These are phyloP conservation scores for Waltiozyma sp. DNA, from an alignment of 1,139 yeast genomes.

Conservation along the genomic window DNA sequence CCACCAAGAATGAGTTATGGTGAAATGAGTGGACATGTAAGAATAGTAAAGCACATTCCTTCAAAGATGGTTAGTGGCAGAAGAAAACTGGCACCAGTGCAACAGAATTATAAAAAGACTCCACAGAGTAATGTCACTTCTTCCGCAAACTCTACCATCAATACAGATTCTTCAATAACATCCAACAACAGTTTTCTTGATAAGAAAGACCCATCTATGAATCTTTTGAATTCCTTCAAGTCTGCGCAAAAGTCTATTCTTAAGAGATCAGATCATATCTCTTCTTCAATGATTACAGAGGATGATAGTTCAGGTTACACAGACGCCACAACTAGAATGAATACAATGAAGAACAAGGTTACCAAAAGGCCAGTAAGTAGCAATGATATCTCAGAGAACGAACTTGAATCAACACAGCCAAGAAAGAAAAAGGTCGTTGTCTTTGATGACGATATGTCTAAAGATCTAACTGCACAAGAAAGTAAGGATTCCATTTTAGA, in stretches of 20 bases:
- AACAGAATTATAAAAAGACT: neutral
- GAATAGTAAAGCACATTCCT: neutral
- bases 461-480: neutral
- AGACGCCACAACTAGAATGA: neutral
- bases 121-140: neutral
- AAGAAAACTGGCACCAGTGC: neutral
- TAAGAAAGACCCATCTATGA: neutral
- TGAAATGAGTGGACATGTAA: neutral
- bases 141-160: neutral
- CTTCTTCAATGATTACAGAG: neutral
- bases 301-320: neutral
- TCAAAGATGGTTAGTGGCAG: neutral
- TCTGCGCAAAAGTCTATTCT: neutral
- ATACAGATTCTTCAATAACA: neutral
- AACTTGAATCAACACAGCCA: neutral
- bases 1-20: neutral
- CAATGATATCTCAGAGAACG: neutral
- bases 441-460: neutral
- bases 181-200: neutral
- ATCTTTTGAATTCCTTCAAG: neutral
- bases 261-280: neutral
- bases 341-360: neutral
- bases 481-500: neutral
- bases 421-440: neutral
- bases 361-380: neutral